A percentile compares a stretch with the other conserved stretches of the same genome.
These are phyloP conservation scores for Pichia californica DNA, from an alignment of 805 yeast species.

Conservation along the genomic window DNA sequence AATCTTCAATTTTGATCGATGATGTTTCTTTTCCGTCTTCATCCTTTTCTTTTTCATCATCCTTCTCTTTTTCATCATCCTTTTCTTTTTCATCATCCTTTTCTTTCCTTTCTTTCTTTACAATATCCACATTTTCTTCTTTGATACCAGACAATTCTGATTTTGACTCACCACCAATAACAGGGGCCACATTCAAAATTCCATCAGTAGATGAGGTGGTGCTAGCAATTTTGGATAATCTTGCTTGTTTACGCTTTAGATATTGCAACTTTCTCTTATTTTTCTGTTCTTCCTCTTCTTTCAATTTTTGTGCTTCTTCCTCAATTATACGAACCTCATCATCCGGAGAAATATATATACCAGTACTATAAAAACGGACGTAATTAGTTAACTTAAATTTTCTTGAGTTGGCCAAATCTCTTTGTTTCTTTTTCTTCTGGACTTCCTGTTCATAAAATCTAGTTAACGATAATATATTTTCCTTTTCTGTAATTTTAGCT, in stretches of 20 bases:
- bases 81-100: slow-evolving; percentile 14
- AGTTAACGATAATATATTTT: slow-evolving; percentile 66
- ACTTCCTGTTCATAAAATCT: slow-evolving; percentile 80
- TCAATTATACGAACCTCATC: slow-evolving; percentile 50
- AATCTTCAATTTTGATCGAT: no score
- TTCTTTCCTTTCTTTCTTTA: slow-evolving; percentile 9
- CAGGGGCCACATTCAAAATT: no score
- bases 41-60: no score
- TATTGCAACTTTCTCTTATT: slow-evolving; percentile 25
- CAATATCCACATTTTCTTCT: neutral
- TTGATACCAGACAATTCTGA: no score
- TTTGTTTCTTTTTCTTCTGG: slow-evolving; percentile 68
- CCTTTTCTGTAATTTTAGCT: slow-evolving; percentile 79
- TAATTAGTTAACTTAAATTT: slow-evolving; percentile 56
- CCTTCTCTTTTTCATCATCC: no score
- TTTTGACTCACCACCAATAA: no score
- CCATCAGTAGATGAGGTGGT: no score
- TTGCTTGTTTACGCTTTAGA: slow-evolving; percentile 14
- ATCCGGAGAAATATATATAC: slow-evolving; percentile 50
- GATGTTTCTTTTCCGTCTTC: no score
- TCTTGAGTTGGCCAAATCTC: slow-evolving; percentile 62
- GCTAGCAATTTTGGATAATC: slow-evolving; percentile 10
- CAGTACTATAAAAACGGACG: slow-evolving; percentile 43
- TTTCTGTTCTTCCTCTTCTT: slow-evolving; percentile 33
- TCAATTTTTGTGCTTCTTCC: slow-evolving; percentile 31